A percentile compares a stretch with the other conserved stretches of the same genome.
phyloP scores from a whole-genome alignment of 139 green algal species.

The Chlamydomonas schloesseri region DNA sequence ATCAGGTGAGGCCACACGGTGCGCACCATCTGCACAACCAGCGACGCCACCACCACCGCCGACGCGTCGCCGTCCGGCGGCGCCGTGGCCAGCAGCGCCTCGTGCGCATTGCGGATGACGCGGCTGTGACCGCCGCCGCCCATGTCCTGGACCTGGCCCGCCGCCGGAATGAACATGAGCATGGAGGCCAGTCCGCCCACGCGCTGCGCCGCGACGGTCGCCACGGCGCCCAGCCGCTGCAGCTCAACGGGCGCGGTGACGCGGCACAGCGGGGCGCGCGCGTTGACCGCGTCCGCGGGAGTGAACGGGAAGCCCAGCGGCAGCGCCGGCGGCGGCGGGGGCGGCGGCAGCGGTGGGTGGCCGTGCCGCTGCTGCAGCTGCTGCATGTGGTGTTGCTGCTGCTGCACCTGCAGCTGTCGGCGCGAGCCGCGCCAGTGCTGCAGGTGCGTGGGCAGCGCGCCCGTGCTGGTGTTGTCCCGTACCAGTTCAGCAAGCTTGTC shows the following conservation, averaged over 20 bases:
- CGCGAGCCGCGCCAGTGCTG: not conserved
- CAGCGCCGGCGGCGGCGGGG: too few relatives aligned
- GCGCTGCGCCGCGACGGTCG: not conserved
- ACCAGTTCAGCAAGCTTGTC: not conserved
- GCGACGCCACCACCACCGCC: not conserved
- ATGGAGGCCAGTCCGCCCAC: conserved; percentile 20
- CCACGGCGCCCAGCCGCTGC: conserved; percentile 2
- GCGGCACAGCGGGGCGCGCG: not conserved
- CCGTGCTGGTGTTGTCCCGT: not conserved
- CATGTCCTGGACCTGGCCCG: conserved; percentile 29
- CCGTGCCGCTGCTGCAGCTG: not conserved
- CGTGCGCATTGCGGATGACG: not conserved
- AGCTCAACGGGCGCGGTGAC: not conserved
- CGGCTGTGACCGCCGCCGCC: not conserved
- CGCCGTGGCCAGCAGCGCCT: not conserved
- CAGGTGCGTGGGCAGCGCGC: not conserved
- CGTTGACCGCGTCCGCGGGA: not conserved
- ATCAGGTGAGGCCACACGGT: conserved; percentile 18
- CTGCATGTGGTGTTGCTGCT: too few relatives aligned
- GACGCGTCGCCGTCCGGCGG: not conserved
- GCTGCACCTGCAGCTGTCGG: not conserved
- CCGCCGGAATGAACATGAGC: conserved; percentile 31
- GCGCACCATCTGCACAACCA: not conserved
- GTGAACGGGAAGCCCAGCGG: too few relatives aligned
- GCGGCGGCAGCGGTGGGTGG: too few relatives aligned